Base-by-base conservation (phyloP, 2,329 filamentous ascomycete genomes). In the Sphaerulina populicola region DNA sequence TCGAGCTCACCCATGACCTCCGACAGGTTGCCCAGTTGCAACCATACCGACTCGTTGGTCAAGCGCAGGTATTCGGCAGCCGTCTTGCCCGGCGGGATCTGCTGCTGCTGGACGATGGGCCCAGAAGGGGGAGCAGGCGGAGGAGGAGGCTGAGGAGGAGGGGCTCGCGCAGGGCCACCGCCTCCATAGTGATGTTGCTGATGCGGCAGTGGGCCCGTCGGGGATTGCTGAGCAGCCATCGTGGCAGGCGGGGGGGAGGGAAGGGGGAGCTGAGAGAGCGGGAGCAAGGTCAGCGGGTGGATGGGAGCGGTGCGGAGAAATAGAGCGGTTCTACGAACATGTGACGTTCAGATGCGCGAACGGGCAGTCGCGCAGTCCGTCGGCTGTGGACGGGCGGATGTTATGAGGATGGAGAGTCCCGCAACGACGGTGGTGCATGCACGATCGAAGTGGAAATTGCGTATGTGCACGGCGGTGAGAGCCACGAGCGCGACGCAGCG, bases 1-100 rank as follows among this genome's bases (percentile, higher is more conserved):
- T 97, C 91, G 39, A 87, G 77, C 63, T 93, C 87, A 59, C 88
- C 87, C 73, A 96, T 81, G 62, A 93, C 74, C 73, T 98, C 91
- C 18, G 88, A 86, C 56, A 94, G 78, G 62, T 82, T 86, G 35
- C 91, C 91, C 61, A 97, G 86, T 68, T 93, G 86, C 65, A 94
- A 78, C 91, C 91, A 97, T 49, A 94, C 83, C 44, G 79, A 77
- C 71, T 97, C 91, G 64, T 94, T 97, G 64, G 91, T 79, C 6
- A 80, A 75, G 5, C 81, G 77, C 47, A 95, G 80, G 66, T 88
- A 85, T 62, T 90, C 85, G 60, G 85, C 81, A 18, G 86, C 78
- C 44, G 79, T 76, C 58, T 78, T 74, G 61, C 79, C 80, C 60
- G 81, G 78, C 43, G 70, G 72, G 54, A 75, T 77, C 48, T 60